These are phyloP conservation scores for Nicotiana noctiflora DNA, from an alignment of 257 asterid genomes.

Conservation along the genomic window DNA sequence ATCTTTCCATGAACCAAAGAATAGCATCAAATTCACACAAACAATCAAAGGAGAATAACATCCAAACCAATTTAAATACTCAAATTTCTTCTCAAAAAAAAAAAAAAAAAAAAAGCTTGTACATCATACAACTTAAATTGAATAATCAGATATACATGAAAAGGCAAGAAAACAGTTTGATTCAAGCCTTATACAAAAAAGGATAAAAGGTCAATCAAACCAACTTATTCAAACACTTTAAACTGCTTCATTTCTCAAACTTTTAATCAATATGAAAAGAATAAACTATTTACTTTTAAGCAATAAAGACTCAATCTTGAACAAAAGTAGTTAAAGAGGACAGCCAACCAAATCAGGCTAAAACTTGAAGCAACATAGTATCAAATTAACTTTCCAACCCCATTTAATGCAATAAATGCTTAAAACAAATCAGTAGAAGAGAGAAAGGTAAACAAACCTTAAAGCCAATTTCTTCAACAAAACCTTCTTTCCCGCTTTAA, in stretches of 20 bases:
- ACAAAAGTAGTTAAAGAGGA: not conserved
- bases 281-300: not conserved
- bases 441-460: conserved; percentile 4
- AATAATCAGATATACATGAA: not conserved
- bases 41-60: not conserved
- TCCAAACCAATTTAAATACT: not conserved
- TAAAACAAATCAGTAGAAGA: not conserved
- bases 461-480: not conserved
- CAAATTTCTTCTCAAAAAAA: not conserved
- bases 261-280: not conserved
- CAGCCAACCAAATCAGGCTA: not conserved
- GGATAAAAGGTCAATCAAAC: not conserved
- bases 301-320: conserved; percentile 4
- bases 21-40: not conserved
- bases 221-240: not conserved
- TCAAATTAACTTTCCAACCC: not conserved
- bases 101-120: not conserved
- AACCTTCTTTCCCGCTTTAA: not conserved
- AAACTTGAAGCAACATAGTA: not conserved
- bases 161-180: conserved; percentile 1
- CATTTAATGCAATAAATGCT: not conserved
- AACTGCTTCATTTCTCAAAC: not conserved
- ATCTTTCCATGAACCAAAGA: not conserved
- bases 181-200: not conserved
- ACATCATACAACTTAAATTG: not conserved